phyloP scores from a whole-genome alignment of 2,329 filamentous ascomycete genomes.

The Diaporthe citrichinensis region DNA sequence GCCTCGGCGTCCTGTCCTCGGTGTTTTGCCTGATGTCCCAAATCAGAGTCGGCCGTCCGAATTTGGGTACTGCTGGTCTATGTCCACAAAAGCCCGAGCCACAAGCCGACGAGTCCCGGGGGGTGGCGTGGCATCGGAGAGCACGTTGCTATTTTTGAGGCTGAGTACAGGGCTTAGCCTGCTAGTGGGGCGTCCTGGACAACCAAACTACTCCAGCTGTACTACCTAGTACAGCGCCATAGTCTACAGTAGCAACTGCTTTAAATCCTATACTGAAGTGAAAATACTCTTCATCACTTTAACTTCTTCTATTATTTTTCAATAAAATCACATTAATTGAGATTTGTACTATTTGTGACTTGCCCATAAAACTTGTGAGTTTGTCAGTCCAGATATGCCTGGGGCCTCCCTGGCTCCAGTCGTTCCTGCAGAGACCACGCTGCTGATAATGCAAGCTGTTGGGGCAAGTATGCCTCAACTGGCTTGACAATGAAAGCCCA shows the following conservation, averaged over 20 bases:
- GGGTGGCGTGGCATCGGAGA: constrained; percentile 16
- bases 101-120: not conserved
- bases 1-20: not conserved
- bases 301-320: not conserved
- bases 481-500: not conserved
- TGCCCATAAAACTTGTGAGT: not conserved
- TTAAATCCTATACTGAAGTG: not conserved
- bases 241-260: not conserved
- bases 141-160: constrained; percentile 29
- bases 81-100: constrained; percentile 14
- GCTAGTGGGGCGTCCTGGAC: constrained; percentile 3
- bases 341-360: not conserved
- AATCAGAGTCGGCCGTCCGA: not conserved
- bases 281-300: not conserved
- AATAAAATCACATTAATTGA: not conserved
- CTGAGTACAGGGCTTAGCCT: constrained; percentile 37
- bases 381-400: not conserved
- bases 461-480: not conserved
- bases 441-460: not conserved
- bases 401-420: not conserved
- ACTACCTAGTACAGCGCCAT: not conserved
- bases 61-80: not conserved
- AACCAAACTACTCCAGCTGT: not conserved
- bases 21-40: constrained; percentile 3
- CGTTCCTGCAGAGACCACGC: not conserved